These are phyloP conservation scores for Penicillium samsonianum DNA, from an alignment of 495 filamentous ascomycete species.

Conservation along the genomic window DNA sequence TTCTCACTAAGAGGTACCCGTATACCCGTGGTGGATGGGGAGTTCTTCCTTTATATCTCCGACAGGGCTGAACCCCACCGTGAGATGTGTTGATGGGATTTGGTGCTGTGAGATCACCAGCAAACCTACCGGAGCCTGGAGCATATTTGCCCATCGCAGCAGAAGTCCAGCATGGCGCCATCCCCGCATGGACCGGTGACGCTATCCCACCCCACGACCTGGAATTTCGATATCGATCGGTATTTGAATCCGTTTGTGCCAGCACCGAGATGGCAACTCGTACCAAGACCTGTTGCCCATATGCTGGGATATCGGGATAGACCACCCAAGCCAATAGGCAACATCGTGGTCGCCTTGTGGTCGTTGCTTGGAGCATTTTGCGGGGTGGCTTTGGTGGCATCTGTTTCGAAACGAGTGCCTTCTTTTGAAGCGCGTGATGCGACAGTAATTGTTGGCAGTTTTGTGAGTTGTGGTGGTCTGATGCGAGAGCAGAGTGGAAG, in stretches of 20 bases:
- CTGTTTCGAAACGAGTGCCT: conserved; percentile 42
- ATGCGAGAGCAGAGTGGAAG: too few relatives aligned
- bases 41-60: background rate
- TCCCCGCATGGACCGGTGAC: conserved; percentile 8
- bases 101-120: background rate
- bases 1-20: background rate
- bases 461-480: conserved; percentile 34
- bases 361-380: conserved; percentile 47
- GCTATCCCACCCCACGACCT: conserved; percentile 23
- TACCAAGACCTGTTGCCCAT: conserved; percentile 42
- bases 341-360: conserved; percentile 44
- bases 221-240: conserved; percentile 66
- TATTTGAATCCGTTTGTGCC: conserved; percentile 65
- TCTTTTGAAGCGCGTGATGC: conserved; percentile 39
- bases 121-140: background rate
- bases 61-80: background rate
- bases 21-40: background rate
- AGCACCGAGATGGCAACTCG: conserved; percentile 39
- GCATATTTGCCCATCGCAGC: background rate
- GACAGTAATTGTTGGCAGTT: conserved; percentile 44
- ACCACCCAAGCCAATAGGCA: conserved; percentile 35
- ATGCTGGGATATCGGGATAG: conserved; percentile 43
- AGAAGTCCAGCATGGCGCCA: conserved; percentile 8
- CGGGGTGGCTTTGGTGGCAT: conserved; percentile 44
- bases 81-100: background rate